phyloP scores from a whole-genome alignment of 2,329 filamentous ascomycete genomes.

The Colletotrichum sp. region DNA sequence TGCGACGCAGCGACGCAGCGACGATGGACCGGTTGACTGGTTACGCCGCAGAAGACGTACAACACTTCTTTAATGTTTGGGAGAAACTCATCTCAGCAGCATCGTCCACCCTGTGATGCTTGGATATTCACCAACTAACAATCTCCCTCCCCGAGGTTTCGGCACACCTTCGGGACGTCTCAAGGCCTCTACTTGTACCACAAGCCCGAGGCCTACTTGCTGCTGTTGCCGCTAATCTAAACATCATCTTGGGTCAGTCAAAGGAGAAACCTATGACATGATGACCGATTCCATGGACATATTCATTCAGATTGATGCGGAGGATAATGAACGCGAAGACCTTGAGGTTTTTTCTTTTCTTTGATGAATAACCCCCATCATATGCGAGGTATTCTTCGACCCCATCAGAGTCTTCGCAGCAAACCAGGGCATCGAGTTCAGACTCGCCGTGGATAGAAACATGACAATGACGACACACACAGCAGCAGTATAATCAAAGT shows the following conservation, averaged over 20 bases:
- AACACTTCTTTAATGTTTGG: background rate
- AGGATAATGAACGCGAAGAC: slow-evolving; percentile 49
- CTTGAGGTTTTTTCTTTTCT: background rate
- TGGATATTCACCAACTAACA: background rate
- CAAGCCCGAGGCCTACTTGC: background rate
- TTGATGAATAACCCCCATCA: slow-evolving; percentile 66
- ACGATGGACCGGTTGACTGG: background rate
- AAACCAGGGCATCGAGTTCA: slow-evolving; percentile 60
- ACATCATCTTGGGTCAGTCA: slow-evolving; percentile 54
- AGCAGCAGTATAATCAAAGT: slow-evolving; percentile 45
- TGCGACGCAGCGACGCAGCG: background rate
- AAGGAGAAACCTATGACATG: slow-evolving; percentile 47
- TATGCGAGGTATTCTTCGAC: slow-evolving; percentile 71
- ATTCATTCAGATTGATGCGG: slow-evolving; percentile 70
- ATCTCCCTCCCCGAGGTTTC: background rate
- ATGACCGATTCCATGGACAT: slow-evolving; percentile 56
- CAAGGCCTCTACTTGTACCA: background rate
- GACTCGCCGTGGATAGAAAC: slow-evolving; percentile 65
- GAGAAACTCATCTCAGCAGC: background rate
- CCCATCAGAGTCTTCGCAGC: slow-evolving; percentile 56
- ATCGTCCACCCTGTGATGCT: background rate
- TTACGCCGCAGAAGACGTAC: background rate
- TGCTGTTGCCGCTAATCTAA: background rate
- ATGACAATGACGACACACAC: slow-evolving; percentile 63
- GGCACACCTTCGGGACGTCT: background rate